Conservation (phyloP, 306 rosid species). For the Vigna hirtella region DNA sequence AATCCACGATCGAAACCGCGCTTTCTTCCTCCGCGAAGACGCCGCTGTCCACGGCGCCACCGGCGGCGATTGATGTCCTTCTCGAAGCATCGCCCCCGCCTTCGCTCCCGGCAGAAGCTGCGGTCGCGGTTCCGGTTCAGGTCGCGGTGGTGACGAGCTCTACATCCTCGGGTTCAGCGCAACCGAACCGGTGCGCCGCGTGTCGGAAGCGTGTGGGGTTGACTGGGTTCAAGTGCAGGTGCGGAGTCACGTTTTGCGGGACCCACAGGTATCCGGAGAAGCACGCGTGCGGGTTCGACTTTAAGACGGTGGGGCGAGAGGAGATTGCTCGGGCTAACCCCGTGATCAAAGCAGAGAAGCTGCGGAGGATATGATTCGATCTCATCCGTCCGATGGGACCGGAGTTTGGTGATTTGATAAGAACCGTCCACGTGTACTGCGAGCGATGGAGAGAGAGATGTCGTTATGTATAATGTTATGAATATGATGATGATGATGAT, state of each 20-base stretch:
- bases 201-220: conserved; percentile 80
- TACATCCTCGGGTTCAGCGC: conserved; percentile 9
- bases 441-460: background rate
- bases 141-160: background rate
- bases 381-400: conserved; percentile 18
- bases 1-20: conserved; percentile 74
- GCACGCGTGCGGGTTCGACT: conserved; percentile 81
- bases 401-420: background rate
- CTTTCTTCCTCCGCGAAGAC: conserved; percentile 48
- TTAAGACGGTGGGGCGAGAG: conserved; percentile 71
- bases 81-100: background rate
- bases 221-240: conserved; percentile 83
- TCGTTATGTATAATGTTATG: background rate
- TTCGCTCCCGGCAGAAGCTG: background rate
- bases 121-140: background rate
- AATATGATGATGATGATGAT: background rate
- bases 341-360: conserved; percentile 70
- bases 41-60: conserved; percentile 24
- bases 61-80: conserved; percentile 1
- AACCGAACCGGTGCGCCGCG: conserved; percentile 65
- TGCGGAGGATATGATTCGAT: conserved; percentile 67
- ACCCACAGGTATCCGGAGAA: conserved; percentile 85
- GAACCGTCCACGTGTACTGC: conserved; percentile 32
- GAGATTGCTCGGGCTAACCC: conserved; percentile 87
- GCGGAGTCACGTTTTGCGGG: conserved; percentile 83